Conservation (phyloP, 2,329 filamentous ascomycete genomes). For the Pseudogymnoascus sp. region DNA sequence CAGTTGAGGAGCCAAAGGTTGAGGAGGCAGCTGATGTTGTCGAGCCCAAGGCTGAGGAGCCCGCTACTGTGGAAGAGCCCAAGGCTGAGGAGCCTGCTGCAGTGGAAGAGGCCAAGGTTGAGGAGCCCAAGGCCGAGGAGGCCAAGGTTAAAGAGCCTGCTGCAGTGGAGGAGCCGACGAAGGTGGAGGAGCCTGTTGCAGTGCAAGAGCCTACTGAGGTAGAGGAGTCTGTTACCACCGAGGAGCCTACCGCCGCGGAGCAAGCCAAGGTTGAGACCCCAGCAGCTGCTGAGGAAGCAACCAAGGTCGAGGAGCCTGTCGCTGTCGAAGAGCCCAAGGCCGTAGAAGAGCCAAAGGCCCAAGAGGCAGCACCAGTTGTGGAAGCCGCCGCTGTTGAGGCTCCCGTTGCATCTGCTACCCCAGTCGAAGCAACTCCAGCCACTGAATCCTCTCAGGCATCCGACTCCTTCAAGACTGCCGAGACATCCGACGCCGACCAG, state of each 20-base stretch:
- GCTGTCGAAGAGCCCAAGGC: neutral
- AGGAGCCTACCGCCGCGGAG: neutral
- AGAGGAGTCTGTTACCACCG: neutral
- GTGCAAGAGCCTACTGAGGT: neutral
- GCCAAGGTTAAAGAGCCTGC: neutral
- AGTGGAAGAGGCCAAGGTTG: neutral
- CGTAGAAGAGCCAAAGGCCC: neutral
- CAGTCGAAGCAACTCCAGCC: neutral
- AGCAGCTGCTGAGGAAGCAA: neutral
- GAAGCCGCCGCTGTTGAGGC: neutral
- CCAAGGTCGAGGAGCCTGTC: neutral
- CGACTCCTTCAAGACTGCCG: neutral
- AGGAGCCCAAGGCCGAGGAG: too few relatives aligned
- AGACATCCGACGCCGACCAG: constrained; percentile 3
- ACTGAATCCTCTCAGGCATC: neutral
- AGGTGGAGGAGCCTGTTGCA: neutral
- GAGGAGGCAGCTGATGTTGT: neutral
- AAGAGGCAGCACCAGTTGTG: neutral
- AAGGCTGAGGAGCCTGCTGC: neutral
- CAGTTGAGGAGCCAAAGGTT: neutral
- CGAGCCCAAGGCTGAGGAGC: neutral
- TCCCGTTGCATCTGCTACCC: neutral
- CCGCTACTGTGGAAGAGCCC: neutral
- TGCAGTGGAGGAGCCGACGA: neutral
- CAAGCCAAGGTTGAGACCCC: neutral